Evolutionary conservation across 768 basidiomycete genomes (phyloP), one percentile per base, ranked within the genome.

Genomic region (Lentinula detonsa): DNA sequence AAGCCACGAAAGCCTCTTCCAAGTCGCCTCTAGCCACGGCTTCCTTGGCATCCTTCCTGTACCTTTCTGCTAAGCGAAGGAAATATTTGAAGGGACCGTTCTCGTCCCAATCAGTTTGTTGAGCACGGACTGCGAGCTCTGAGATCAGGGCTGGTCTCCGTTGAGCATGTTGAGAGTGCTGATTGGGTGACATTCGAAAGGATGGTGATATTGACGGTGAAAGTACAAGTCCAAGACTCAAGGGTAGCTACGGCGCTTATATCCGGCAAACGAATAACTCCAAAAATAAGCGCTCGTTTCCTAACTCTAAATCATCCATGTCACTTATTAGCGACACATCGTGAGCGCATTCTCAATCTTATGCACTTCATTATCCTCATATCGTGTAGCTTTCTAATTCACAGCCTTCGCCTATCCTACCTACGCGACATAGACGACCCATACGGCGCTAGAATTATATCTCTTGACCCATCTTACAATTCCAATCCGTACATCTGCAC

Each of bases 341-440:
- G 80, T 70, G 13, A 57, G 54, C 33, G 35, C 53, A 23, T 21
- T 33, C 35, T 46, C 21, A 46, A 9, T 4, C 31, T 46, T 63
- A 5, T 43, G 31, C 21, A 15, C 16, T 23, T 10, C 13, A 56
- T 61, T 16, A 56, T 37, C 37, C 37, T 31, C 23, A 4, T 18
- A 63, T 42, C 63, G 18, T 57, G 9, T 62, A 84, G 83, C 63
- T 83, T 87, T 70, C 78, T 96, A 40, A 90, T 95, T 7, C 95
- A 97, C 70, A 85, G 83, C 64, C 78, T 97, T 5, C 87, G 95
- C 5, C 77, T 98, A 31, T 85, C 88, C 11, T 94, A 95, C 69
- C 79, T 98, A n/a, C 89, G 93, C 62, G 85, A 88, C 65, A 85
- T 93, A 43, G 90, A 93, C 61, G 95, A 97, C 68, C 86, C 88